These are phyloP conservation scores for Flaveria linearis DNA, from an alignment of 129 eudicot genomes.

Conservation along the genomic window DNA sequence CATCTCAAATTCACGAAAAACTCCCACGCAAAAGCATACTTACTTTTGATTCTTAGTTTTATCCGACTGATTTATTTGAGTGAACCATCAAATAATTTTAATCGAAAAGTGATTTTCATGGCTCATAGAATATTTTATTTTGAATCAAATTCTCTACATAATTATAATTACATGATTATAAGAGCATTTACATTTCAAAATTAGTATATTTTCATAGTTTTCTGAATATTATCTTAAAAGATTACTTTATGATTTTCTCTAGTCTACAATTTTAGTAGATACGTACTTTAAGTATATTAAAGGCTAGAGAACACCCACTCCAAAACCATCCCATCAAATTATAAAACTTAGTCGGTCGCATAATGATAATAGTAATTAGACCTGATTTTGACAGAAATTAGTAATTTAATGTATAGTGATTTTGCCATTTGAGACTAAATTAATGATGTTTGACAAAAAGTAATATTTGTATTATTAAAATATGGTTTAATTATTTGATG, in stretches of 20 bases:
- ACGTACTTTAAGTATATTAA: not conserved
- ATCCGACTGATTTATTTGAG: no score
- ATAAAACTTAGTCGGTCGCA: conserved; percentile 24
- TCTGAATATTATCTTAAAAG: no score
- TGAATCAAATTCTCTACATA: no score
- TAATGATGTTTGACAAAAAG: conserved; percentile 22
- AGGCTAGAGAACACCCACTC: not conserved
- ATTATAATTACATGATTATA: no score
- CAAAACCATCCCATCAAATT: conserved; percentile 27
- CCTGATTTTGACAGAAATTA: conserved; percentile 33
- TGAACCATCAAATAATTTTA: no score
- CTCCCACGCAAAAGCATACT: no score
- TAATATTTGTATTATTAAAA: not conserved
- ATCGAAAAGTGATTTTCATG: no score
- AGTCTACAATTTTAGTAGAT: not conserved
- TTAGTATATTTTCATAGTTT: no score
- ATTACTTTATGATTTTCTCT: not conserved
- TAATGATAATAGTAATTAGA: conserved; percentile 26
- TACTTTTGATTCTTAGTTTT: no score
- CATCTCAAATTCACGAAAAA: no score
- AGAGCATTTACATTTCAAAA: no score
- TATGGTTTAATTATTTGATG: conserved; percentile 9
- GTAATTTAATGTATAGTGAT: conserved; percentile 19
- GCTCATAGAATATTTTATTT: no score
- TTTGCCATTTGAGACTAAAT: conserved; percentile 25